Conservation (phyloP, 306 rosid species). For the Cucumis melo region DNA sequence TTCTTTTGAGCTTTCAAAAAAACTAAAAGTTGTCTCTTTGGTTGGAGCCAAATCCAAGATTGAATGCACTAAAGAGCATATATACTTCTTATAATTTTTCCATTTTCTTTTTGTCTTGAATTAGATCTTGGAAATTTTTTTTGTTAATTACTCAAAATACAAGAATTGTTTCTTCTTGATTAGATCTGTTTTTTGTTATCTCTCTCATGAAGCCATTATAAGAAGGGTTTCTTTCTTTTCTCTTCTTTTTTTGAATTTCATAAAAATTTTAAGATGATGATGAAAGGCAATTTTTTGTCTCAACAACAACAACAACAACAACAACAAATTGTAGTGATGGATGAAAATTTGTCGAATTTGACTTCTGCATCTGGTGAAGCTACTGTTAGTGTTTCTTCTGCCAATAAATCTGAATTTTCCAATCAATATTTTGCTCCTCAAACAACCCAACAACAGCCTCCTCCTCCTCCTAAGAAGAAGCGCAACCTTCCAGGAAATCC, state of each 20-base stretch:
- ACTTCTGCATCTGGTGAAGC: constrained; percentile 80
- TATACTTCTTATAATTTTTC: not conserved
- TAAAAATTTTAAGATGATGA: not conserved
- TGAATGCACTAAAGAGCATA: constrained; percentile 10
- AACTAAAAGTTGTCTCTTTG: constrained; percentile 67
- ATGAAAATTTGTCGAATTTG: constrained; percentile 81
- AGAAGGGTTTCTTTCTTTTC: not conserved
- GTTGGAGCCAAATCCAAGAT: constrained; percentile 51
- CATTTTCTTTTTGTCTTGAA: not conserved
- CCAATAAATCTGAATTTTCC: not conserved
- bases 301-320: constrained; percentile 2
- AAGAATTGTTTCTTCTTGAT: not conserved
- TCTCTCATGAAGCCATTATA: not conserved
- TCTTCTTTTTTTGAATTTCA: not conserved
- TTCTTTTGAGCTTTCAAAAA: constrained; percentile 32
- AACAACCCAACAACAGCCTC: constrained; percentile 10
- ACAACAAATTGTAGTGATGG: constrained; percentile 27
- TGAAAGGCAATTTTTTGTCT: constrained; percentile 2
- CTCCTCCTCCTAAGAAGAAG: constrained; percentile 37
- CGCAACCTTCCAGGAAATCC: constrained; percentile 98
- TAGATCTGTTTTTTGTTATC: constrained; percentile 2
- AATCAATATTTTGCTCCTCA: not conserved
- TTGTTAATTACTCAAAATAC: not conserved
- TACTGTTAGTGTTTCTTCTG: constrained; percentile 68
- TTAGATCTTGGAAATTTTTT: not conserved